A percentile compares a stretch with the other conserved stretches of the same genome.
phyloP scores from a whole-genome alignment of 2,329 filamentous ascomycete species.

The Ophiostoma sp. region DNA sequence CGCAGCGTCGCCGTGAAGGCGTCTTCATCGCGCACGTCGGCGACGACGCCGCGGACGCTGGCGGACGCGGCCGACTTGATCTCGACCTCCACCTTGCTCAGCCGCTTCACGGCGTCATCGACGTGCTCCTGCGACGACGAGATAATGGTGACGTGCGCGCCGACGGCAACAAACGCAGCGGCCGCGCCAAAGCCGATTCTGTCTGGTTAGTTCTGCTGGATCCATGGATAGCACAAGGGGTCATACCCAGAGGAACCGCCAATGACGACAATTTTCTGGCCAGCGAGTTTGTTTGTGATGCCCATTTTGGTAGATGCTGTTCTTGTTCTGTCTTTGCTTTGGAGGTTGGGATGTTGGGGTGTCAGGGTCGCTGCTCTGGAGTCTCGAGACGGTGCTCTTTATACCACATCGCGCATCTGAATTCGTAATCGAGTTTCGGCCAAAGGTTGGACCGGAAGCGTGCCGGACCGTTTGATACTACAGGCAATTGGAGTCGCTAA shows the following conservation, averaged over 20 bases:
- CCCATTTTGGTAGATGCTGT: constrained; percentile 22
- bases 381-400: neutral
- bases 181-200: constrained; percentile 38
- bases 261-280: constrained; percentile 35
- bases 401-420: neutral
- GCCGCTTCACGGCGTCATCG: constrained; percentile 31
- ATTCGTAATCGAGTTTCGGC: too few species aligned
- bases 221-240: too few species aligned
- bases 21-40: constrained; percentile 35
- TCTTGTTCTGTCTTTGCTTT: too few species aligned
- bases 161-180: constrained; percentile 35
- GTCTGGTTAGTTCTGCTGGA: too few species aligned
- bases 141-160: constrained; percentile 34
- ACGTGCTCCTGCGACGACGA: constrained; percentile 34
- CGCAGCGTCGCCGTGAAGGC: constrained; percentile 32
- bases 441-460: too few species aligned
- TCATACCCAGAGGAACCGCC: constrained; percentile 34
- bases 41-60: constrained; percentile 29
- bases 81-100: constrained; percentile 25
- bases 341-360: neutral
- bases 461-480: too few species aligned
- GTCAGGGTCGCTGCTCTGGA: too few species aligned
- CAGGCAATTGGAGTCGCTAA: neutral
- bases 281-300: constrained; percentile 32
- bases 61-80: constrained; percentile 6